These are phyloP conservation scores for Cytospora chrysosperma DNA, from an alignment of 2,329 filamentous ascomycete genomes.

Conservation along the genomic window DNA sequence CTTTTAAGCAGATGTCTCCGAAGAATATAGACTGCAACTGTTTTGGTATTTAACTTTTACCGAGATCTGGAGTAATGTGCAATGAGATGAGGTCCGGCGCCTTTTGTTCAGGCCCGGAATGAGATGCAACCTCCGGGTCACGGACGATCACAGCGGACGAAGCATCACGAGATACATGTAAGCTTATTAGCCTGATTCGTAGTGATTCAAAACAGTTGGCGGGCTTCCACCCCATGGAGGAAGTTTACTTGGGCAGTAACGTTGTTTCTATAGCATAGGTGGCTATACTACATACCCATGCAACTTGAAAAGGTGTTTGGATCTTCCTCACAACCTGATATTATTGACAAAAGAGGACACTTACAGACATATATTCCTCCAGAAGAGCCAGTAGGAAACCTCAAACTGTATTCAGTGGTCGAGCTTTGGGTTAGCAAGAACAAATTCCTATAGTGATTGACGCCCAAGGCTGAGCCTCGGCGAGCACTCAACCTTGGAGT, in stretches of 20 bases:
- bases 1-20: neutral
- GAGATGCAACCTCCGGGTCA: neutral
- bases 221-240: neutral
- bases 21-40: neutral
- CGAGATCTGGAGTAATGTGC: neutral
- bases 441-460: too few species aligned
- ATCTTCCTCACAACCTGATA: too few species aligned
- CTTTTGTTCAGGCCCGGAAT: neutral
- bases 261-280: neutral
- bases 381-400: too few species aligned
- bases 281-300: too few species aligned
- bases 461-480: too few species aligned
- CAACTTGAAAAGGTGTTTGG: too few species aligned
- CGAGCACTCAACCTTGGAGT: too few species aligned
- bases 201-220: too few species aligned
- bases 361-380: too few species aligned
- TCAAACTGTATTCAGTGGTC: too few species aligned
- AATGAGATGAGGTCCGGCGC: neutral
- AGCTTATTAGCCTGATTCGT: conserved; percentile 11
- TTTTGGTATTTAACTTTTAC: neutral
- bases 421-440: too few species aligned
- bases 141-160: conserved; percentile 13
- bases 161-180: conserved; percentile 6
- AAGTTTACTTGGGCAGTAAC: neutral
- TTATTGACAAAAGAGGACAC: too few species aligned